These are phyloP conservation scores for Zygosaccharomyces rouxii DNA, from an alignment of 805 yeast species.

Conservation along the genomic window DNA sequence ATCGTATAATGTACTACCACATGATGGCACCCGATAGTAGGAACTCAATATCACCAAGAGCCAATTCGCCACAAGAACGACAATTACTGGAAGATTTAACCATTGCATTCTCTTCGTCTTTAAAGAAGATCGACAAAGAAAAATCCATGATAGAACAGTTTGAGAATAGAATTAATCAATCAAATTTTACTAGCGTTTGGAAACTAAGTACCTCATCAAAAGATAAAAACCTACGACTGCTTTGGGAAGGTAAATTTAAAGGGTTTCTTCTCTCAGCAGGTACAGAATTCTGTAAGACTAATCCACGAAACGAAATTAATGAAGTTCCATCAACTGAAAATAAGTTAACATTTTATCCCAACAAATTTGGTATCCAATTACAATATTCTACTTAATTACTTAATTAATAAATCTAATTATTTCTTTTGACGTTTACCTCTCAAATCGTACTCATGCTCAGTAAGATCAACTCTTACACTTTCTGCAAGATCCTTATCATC, in stretches of 20 bases:
- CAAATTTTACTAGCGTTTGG: slow-evolving; percentile 64
- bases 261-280: slow-evolving; percentile 81
- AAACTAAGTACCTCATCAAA: slow-evolving; percentile 68
- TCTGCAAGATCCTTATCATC: slow-evolving; percentile 67
- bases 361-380: slow-evolving; percentile 31
- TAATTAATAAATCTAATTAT: slow-evolving; percentile 1
- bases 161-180: slow-evolving; percentile 45
- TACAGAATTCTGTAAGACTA: slow-evolving; percentile 39
- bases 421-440: slow-evolving; percentile 36
- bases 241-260: slow-evolving; percentile 86
- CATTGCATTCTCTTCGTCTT: slow-evolving; percentile 32
- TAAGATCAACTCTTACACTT: slow-evolving; percentile 51
- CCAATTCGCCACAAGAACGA: slow-evolving; percentile 20
- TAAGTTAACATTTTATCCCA: slow-evolving; percentile 13
- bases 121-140: slow-evolving; percentile 32
- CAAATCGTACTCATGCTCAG: slow-evolving; percentile 47
- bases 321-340: not conserved
- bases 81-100: slow-evolving; percentile 27
- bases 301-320: slow-evolving; percentile 38
- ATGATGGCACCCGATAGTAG: slow-evolving; percentile 10
- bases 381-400: slow-evolving; percentile 27
- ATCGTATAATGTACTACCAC: slow-evolving; percentile 20
- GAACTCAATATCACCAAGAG: not conserved
- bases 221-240: slow-evolving; percentile 53
- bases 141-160: slow-evolving; percentile 48